phyloP scores from a whole-genome alignment of 495 filamentous ascomycete species.

The Lasiosphaeris hirsuta region DNA sequence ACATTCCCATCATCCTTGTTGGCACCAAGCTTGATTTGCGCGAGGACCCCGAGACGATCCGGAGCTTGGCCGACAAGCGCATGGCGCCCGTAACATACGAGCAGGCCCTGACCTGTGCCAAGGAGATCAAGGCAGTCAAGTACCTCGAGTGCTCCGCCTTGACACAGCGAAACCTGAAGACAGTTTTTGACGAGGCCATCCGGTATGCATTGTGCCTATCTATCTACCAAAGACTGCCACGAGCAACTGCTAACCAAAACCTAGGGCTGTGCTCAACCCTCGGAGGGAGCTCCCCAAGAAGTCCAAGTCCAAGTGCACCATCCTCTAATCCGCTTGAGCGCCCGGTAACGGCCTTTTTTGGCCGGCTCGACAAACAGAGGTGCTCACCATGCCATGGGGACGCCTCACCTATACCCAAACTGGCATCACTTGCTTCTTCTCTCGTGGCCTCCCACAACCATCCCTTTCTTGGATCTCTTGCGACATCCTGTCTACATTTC shows the following conservation, averaged over 20 bases:
- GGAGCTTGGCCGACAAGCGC: conserved; percentile 74
- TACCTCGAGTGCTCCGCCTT: conserved; percentile 98
- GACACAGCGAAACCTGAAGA: conserved; percentile 93
- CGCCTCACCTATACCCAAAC: conserved; percentile 25
- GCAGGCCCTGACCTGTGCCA: conserved; percentile 76
- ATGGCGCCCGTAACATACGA: conserved; percentile 93
- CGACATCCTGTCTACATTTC: too few relatives aligned
- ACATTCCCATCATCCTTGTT: conserved; percentile 93
- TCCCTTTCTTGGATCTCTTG: too few relatives aligned
- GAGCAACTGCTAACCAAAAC: conserved; percentile 15
- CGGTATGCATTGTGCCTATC: conserved; percentile 52
- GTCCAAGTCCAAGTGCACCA: conserved; percentile 67
- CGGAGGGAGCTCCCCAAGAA: conserved; percentile 60
- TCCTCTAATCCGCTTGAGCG: conserved; percentile 54
- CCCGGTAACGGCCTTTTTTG: neutral
- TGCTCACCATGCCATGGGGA: conserved; percentile 1
- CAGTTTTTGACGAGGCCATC: conserved; percentile 97
- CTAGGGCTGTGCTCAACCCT: conserved; percentile 80
- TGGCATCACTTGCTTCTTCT: neutral
- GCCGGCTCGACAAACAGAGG: neutral
- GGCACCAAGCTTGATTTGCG: conserved; percentile 96
- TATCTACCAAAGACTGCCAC: neutral
- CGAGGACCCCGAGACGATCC: conserved; percentile 78
- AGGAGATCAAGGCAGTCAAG: conserved; percentile 90
- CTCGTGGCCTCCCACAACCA: neutral